A percentile compares a stretch with the other conserved stretches of the same genome.
phyloP scores from a whole-genome alignment of 2,329 filamentous ascomycete species.

The Fusarium albosuccineum region DNA sequence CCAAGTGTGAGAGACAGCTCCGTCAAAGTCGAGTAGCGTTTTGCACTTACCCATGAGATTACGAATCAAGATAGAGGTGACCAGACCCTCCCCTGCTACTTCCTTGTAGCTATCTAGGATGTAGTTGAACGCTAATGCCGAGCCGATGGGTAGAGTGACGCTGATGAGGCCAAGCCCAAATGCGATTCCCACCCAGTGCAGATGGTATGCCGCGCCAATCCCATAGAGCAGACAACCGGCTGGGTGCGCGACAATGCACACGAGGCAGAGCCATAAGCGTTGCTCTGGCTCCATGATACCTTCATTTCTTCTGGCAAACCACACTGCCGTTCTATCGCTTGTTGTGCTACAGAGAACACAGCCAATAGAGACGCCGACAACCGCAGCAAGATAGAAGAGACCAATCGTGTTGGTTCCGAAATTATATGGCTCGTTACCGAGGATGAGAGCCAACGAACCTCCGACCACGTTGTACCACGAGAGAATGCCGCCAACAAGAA shows the following conservation, averaged over 20 bases:
- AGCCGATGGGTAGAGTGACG: not conserved
- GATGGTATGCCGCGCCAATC: not conserved
- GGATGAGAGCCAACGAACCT: conserved; percentile 31
- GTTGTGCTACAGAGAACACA: conserved; percentile 37
- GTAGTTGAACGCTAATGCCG: not conserved
- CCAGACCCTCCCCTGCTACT: not conserved
- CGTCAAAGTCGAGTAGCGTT: too few relatives aligned
- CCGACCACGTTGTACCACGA: conserved; percentile 34
- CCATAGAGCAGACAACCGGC: conserved; percentile 37
- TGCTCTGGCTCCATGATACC: conserved; percentile 46
- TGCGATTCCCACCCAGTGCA: not conserved
- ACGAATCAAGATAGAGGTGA: not conserved
- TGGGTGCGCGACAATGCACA: conserved; percentile 41
- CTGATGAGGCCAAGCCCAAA: conserved; percentile 1
- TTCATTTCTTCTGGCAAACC: conserved; percentile 39
- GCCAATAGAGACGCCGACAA: conserved; percentile 38
- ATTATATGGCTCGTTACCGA: conserved; percentile 35
- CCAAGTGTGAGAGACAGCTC: not conserved
- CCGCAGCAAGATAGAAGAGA: not conserved
- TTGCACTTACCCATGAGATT: conserved; percentile 2
- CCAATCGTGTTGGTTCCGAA: conserved; percentile 33
- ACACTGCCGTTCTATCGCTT: conserved; percentile 31
- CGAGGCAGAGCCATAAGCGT: conserved; percentile 39
- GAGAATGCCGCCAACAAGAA: conserved; percentile 17
- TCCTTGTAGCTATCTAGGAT: not conserved